A percentile compares a stretch with the other conserved stretches of the same genome.
These are phyloP conservation scores for Mycotypha africana DNA, from an alignment of 371 early-diverging fungal genomes.

Conservation along the genomic window DNA sequence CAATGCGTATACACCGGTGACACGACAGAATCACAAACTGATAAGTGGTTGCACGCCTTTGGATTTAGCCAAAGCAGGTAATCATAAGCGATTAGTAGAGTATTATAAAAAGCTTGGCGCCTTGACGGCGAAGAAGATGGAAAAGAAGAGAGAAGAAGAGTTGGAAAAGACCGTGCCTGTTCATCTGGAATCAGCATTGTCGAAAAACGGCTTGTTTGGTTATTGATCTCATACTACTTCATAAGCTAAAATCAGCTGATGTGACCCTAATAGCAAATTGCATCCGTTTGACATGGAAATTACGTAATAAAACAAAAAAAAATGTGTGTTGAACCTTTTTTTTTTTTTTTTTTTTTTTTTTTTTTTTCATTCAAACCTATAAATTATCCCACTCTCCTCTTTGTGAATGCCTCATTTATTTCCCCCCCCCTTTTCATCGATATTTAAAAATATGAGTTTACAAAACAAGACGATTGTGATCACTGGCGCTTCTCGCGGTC, in stretches of 20 bases:
- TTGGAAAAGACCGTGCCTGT: conserved; percentile 17
- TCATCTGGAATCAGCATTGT: conserved; percentile 33
- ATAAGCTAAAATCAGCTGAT: not conserved
- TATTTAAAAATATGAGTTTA: no score
- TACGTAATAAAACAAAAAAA: no score
- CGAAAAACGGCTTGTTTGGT: conserved; percentile 35
- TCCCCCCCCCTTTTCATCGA: not conserved
- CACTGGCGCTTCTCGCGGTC: not conserved
- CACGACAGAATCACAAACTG: no score
- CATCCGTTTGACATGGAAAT: no score
- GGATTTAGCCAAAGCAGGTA: conserved; percentile 34
- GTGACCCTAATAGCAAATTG: no score
- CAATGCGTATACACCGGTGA: conserved; percentile 35
- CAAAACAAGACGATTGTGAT: no score
- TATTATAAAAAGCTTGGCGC: conserved; percentile 43
- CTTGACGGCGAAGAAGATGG: conserved; percentile 35
- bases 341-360: not conserved
- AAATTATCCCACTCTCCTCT: no score
- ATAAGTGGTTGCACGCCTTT: no score
- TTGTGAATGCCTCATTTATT: no score
- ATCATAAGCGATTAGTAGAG: conserved; percentile 34
- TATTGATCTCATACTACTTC: no score
- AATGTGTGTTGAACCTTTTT: not conserved
- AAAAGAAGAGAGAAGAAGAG: conserved; percentile 39
- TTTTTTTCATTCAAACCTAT: no score